Conservation (phyloP, 345 rosid genomes). For the Eucalyptus globulus region DNA sequence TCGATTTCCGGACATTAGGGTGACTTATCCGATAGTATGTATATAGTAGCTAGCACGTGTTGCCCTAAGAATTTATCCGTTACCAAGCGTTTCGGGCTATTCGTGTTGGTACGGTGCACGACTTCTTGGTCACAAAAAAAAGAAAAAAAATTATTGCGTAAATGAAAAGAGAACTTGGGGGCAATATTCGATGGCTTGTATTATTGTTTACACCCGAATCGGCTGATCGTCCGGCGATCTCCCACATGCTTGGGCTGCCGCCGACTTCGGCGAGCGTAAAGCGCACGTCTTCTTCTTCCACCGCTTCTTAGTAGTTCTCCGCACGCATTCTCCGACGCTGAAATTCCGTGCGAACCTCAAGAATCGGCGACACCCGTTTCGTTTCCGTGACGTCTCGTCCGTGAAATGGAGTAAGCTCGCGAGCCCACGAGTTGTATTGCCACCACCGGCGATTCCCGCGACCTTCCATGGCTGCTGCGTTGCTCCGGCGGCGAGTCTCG, state of each 20-base stretch:
- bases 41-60: no score
- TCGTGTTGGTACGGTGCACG: no score
- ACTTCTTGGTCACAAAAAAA: no score
- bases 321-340: neutral
- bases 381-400: neutral
- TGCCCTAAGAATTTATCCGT: no score
- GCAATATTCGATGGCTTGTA: neutral
- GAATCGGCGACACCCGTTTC: neutral
- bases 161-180: neutral
- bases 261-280: neutral
- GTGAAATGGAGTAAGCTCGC: neutral
- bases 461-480: constrained; percentile 23
- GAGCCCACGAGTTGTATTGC: neutral
- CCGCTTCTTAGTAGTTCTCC: neutral
- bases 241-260: neutral
- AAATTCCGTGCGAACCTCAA: neutral
- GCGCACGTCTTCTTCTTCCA: neutral
- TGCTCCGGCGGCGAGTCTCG: constrained; percentile 47
- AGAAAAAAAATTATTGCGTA: neutral
- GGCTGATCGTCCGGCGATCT: neutral
- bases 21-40: no score
- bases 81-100: rapidly evolving
- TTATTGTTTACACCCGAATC: neutral
- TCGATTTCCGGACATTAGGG: no score
- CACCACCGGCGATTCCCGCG: neutral